A percentile compares a stretch with the other conserved stretches of the same genome.
Conservation (phyloP, 2,329 filamentous ascomycete species). For the Alternaria sp. region DNA sequence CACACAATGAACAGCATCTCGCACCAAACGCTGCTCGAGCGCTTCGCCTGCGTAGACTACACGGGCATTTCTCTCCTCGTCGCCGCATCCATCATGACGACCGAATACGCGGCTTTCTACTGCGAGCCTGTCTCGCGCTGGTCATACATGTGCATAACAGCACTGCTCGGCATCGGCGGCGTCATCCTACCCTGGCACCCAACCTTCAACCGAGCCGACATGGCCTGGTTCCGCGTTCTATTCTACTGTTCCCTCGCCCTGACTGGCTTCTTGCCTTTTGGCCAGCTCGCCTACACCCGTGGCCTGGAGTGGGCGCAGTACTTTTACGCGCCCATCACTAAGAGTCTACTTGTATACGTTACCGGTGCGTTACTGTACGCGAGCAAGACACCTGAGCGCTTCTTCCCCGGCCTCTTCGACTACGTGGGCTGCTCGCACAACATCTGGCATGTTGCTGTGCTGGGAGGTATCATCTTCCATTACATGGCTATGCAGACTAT, state of each 20-base stretch:
- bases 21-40: slow-evolving; percentile 85
- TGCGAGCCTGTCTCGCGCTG: slow-evolving; percentile 89
- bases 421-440: slow-evolving; percentile 96
- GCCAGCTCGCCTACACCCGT: slow-evolving; percentile 80
- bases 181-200: slow-evolving; percentile 96
- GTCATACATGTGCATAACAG: slow-evolving; percentile 83
- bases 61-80: slow-evolving; percentile 96
- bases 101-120: slow-evolving; percentile 98
- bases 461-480: slow-evolving; percentile 96
- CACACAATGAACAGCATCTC: slow-evolving; percentile 99
- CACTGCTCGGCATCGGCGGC: slow-evolving; percentile 80
- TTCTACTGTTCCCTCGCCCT: slow-evolving; percentile 89
- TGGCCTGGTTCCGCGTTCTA: slow-evolving; percentile 89
- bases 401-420: slow-evolving; percentile 91
- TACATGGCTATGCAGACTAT: slow-evolving; percentile 96
- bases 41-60: slow-evolving; percentile 97
- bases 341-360: slow-evolving; percentile 87
- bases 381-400: slow-evolving; percentile 89
- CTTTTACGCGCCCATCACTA: slow-evolving; percentile 87
- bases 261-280: slow-evolving; percentile 87
- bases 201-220: slow-evolving; percentile 88
- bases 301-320: slow-evolving; percentile 81
- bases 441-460: slow-evolving; percentile 93
- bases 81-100: slow-evolving; percentile 95
- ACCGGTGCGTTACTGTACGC: slow-evolving; percentile 86